Conservation (phyloP, 2,329 filamentous ascomycete species). For the Cladosporium sp. region DNA sequence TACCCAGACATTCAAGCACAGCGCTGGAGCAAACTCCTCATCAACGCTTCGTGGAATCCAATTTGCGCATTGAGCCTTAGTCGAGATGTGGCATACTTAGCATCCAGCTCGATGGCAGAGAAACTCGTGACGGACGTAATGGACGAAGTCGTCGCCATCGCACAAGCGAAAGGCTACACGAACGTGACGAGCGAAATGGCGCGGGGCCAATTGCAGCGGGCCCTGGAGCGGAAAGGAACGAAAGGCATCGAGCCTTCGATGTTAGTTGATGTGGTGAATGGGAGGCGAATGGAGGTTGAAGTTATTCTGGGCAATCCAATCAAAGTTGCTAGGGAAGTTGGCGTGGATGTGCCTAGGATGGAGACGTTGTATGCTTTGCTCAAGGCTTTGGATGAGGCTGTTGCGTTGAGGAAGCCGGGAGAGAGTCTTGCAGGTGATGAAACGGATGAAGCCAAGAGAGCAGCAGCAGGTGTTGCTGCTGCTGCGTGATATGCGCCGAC, state of each 20-base stretch:
- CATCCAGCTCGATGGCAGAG: slow-evolving; percentile 35
- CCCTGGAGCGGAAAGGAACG: slow-evolving; percentile 30
- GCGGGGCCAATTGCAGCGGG: slow-evolving; percentile 19
- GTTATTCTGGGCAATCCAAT: slow-evolving; percentile 48
- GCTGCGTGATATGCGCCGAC: neutral
- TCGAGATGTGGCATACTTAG: slow-evolving; percentile 50
- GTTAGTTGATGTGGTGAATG: slow-evolving; percentile 43
- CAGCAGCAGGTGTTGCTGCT: neutral
- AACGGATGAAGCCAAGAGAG: neutral
- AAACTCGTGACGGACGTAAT: slow-evolving; percentile 40
- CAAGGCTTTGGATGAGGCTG: slow-evolving; percentile 38
- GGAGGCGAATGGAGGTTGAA: slow-evolving; percentile 46
- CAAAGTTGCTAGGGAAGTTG: slow-evolving; percentile 37
- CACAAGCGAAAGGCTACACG: slow-evolving; percentile 38
- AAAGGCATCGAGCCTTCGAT: slow-evolving; percentile 47
- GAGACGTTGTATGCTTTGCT: slow-evolving; percentile 44
- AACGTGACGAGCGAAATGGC: slow-evolving; percentile 31
- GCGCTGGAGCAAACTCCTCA: slow-evolving; percentile 58
- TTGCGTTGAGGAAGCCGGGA: slow-evolving; percentile 23
- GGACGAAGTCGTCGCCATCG: slow-evolving; percentile 42
- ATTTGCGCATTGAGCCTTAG: slow-evolving; percentile 51
- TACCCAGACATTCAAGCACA: slow-evolving; percentile 53
- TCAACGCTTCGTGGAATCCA: slow-evolving; percentile 60
- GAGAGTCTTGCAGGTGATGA: slow-evolving; percentile 20
- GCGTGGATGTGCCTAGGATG: slow-evolving; percentile 39